Evolutionary conservation across 306 rosid species (phyloP).

Genomic region (Styphnolobium japonicum): DNA sequence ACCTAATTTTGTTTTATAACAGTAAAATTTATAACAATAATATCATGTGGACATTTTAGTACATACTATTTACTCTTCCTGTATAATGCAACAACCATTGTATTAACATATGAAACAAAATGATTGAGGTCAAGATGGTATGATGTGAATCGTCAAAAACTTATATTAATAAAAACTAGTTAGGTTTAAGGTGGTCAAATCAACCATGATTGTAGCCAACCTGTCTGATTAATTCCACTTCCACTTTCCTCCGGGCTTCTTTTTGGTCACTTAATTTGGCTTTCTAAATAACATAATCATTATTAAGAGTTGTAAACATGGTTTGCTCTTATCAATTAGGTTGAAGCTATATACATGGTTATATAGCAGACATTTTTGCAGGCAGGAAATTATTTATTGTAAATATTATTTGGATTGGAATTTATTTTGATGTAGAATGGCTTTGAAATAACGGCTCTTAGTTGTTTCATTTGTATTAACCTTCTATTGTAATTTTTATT

Average conservation of each 20-base stretch:
- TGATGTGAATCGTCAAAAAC: slow-evolving; percentile 30
- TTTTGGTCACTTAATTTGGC: slow-evolving; percentile 14
- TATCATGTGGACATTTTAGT: not conserved
- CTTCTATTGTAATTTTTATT: not conserved
- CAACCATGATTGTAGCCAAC: slow-evolving; percentile 45
- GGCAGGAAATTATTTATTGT: not conserved
- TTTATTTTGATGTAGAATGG: not conserved
- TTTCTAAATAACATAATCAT: slow-evolving; percentile 20
- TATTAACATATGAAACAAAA: not conserved
- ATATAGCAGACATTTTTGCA: not conserved
- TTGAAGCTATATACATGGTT: not conserved
- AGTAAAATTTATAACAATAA: not conserved
- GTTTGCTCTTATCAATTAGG: slow-evolving; percentile 2
- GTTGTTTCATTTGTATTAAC: not conserved
- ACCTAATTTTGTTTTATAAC: not conserved
- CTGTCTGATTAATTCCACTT: slow-evolving; percentile 41
- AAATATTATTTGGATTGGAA: not conserved
- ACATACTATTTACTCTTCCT: not conserved
- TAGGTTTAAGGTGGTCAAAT: slow-evolving; percentile 52
- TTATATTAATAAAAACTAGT: slow-evolving; percentile 22
- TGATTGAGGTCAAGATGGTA: slow-evolving; percentile 18
- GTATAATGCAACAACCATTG: slow-evolving; percentile 1
- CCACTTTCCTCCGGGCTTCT: not conserved
- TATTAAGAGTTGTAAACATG: not conserved
- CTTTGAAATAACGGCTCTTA: not conserved